phyloP scores from a whole-genome alignment of 1,284 basidiomycete species.

The Rhodotorula sp. region DNA sequence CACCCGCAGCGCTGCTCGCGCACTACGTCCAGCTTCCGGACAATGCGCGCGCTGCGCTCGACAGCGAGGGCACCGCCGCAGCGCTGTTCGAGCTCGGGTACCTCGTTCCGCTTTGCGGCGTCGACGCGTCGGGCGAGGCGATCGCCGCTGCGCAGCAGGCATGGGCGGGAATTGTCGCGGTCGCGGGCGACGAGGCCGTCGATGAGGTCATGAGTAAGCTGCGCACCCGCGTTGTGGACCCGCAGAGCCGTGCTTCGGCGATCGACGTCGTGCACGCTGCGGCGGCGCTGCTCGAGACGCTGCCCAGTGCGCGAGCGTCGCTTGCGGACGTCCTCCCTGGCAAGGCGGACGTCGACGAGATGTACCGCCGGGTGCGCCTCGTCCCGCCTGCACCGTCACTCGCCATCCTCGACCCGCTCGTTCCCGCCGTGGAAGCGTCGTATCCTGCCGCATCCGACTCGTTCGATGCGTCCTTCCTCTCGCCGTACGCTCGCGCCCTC shows the following conservation, averaged over 20 bases:
- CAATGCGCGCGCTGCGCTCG: neutral
- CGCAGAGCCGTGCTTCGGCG: neutral
- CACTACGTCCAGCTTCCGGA: slow-evolving; percentile 5
- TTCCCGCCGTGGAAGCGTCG: slow-evolving; percentile 48
- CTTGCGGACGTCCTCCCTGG: slow-evolving; percentile 12
- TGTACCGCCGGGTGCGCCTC: slow-evolving; percentile 6
- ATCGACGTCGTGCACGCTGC: slow-evolving; percentile 22
- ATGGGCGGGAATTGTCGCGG: slow-evolving; percentile 1
- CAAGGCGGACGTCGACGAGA: neutral
- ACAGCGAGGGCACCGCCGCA: neutral
- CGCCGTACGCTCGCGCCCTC: slow-evolving; percentile 66
- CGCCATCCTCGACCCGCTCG: slow-evolving; percentile 47
- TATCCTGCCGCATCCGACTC: slow-evolving; percentile 38
- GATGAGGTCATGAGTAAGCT: neutral
- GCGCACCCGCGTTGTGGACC: neutral
- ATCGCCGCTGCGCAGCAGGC: slow-evolving; percentile 25
- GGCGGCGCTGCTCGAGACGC: slow-evolving; percentile 3
- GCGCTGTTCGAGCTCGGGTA: slow-evolving; percentile 23
- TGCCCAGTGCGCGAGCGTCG: neutral
- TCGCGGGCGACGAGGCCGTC: neutral
- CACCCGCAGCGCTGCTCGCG: slow-evolving; percentile 17
- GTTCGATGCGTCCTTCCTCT: slow-evolving; percentile 59
- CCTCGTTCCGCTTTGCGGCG: slow-evolving; percentile 11
- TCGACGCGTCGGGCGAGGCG: slow-evolving; percentile 19
- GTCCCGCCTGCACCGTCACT: slow-evolving; percentile 39